These are phyloP conservation scores for Metschnikowia borealis DNA, from an alignment of 805 yeast species.

Conservation along the genomic window DNA sequence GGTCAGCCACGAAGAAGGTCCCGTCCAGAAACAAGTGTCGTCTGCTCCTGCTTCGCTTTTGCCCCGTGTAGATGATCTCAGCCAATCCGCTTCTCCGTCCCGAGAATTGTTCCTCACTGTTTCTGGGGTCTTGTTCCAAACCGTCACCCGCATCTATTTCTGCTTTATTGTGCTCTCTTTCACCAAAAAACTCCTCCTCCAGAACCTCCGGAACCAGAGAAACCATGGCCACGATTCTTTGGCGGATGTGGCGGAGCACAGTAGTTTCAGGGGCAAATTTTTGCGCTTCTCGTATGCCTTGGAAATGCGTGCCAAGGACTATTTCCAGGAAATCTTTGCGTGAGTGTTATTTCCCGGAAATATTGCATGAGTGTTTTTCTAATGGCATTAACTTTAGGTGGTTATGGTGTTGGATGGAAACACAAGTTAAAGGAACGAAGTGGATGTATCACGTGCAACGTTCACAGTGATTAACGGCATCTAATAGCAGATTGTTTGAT, in stretches of 20 bases:
- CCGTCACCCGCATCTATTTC: constrained; percentile 54
- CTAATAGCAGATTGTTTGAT: too few relatives aligned
- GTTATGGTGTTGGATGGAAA: too few relatives aligned
- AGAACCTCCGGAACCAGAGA: constrained; percentile 23
- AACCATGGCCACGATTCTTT: constrained; percentile 22
- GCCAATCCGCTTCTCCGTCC: constrained; percentile 62
- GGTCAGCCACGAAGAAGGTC: constrained; percentile 52
- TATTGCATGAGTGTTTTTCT: not conserved
- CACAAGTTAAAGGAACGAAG: too few relatives aligned
- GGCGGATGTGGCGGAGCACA: constrained; percentile 24
- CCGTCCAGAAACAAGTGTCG: not conserved
- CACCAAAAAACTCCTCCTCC: constrained; percentile 51
- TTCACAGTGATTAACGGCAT: too few relatives aligned
- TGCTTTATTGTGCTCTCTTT: constrained; percentile 56
- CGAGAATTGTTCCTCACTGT: constrained; percentile 55
- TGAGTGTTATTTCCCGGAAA: not conserved
- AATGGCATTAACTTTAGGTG: too few relatives aligned
- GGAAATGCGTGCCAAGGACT: constrained; percentile 31
- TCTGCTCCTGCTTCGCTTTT: not conserved
- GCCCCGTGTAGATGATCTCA: constrained; percentile 14
- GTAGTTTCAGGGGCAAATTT: constrained; percentile 20
- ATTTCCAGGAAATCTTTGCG: constrained; percentile 22
- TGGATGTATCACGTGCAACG: too few relatives aligned
- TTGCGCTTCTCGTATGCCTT: constrained; percentile 23
- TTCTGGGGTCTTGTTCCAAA: constrained; percentile 45